Conservation (phyloP, 2,329 filamentous ascomycete species). For the Talaromyces sp. region DNA sequence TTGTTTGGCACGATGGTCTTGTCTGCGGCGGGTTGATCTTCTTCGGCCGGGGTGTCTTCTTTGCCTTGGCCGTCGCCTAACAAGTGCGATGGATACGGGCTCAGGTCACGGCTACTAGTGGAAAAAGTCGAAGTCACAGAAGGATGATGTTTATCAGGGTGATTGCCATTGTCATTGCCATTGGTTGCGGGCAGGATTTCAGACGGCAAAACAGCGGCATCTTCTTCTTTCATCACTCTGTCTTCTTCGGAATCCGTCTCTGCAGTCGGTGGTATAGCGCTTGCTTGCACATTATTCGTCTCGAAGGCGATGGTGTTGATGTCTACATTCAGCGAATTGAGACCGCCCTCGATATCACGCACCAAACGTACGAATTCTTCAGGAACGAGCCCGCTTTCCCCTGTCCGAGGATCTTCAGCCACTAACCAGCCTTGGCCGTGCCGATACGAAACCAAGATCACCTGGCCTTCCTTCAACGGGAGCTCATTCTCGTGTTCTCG, state of each 20-base stretch:
- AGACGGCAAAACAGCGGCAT: neutral
- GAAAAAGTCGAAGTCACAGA: conserved; percentile 50
- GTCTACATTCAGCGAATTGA: conserved; percentile 64
- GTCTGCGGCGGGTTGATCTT: neutral
- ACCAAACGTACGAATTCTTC: conserved; percentile 94
- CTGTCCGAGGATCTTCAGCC: conserved; percentile 89
- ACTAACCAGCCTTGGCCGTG: conserved; percentile 98
- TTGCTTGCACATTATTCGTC: conserved; percentile 38
- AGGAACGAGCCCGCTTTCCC: conserved; percentile 88
- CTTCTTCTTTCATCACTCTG: neutral
- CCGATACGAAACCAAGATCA: conserved; percentile 92
- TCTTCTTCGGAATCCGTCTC: conserved; percentile 14
- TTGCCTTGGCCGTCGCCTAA: conserved; percentile 26
- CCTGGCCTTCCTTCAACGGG: conserved; percentile 85
- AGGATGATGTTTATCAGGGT: conserved; percentile 31
- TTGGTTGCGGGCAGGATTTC: conserved; percentile 11
- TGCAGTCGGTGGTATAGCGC: conserved; percentile 25
- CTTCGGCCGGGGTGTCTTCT: conserved; percentile 13
- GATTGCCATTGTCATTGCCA: conserved; percentile 18
- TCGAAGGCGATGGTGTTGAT: conserved; percentile 42
- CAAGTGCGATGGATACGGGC: conserved; percentile 41
- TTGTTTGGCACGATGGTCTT: neutral
- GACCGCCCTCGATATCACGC: conserved; percentile 86
- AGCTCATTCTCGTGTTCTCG: conserved; percentile 96
- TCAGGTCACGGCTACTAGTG: conserved; percentile 48